phyloP scores from a whole-genome alignment of 805 yeast species.

The Ogataea glucozyma region DNA sequence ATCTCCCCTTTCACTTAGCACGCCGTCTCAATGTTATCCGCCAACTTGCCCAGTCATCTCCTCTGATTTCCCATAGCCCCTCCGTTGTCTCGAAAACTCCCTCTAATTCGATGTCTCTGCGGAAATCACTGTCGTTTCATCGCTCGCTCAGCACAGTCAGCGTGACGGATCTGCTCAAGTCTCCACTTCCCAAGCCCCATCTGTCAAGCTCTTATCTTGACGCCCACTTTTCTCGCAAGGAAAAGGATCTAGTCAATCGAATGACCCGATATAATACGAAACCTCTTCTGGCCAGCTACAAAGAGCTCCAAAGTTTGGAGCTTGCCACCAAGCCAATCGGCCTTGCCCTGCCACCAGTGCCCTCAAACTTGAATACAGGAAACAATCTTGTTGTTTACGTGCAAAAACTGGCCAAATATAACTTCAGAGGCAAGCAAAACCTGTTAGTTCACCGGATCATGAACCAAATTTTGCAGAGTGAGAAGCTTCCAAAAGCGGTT shows the following conservation, averaged over 20 bases:
- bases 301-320: constrained; percentile 3
- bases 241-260: constrained; percentile 2
- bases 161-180: constrained; percentile 1
- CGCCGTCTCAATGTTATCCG: too few relatives aligned
- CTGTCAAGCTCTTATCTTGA: not conserved
- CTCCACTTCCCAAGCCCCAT: not conserved
- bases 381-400: constrained; percentile 4
- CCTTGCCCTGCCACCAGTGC: not conserved
- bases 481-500: not conserved
- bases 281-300: not conserved
- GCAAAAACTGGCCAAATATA: constrained; percentile 1
- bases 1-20: too few relatives aligned
- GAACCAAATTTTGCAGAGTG: not conserved
- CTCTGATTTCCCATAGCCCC: not conserved
- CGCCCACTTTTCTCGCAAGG: not conserved
- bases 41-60: too few relatives aligned
- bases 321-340: not conserved
- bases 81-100: too few relatives aligned
- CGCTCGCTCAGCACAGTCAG: not conserved
- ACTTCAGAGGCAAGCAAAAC: not conserved
- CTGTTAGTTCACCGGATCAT: not conserved
- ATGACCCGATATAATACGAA: not conserved
- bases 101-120: too few relatives aligned
- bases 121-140: too few relatives aligned
- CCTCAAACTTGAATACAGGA: not conserved